These are phyloP conservation scores for Flaveria robusta DNA, from an alignment of 129 eudicot species.

Conservation along the genomic window DNA sequence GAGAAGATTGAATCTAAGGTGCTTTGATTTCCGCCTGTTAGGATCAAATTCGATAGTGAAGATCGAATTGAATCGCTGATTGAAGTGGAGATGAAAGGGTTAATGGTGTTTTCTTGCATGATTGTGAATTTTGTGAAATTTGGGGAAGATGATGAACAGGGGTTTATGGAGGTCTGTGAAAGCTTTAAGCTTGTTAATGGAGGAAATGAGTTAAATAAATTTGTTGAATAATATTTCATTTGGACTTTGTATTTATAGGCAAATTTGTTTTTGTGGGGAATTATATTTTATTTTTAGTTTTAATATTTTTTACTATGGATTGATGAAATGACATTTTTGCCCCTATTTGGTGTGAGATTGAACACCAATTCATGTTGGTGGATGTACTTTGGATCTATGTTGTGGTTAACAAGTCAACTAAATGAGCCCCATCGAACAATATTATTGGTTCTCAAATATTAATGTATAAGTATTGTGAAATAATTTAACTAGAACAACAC, in stretches of 20 bases:
- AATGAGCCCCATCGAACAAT: background rate
- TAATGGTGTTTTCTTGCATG: slow-evolving; percentile 46
- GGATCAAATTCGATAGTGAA: slow-evolving; percentile 68
- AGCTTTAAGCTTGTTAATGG: background rate
- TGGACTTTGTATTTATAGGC: slow-evolving; percentile 3
- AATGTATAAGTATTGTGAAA: too few relatives aligned
- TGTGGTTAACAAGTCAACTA: background rate
- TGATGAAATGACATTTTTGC: slow-evolving; percentile 10
- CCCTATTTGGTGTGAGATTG: background rate
- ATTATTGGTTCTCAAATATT: too few relatives aligned
- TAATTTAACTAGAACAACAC: too few relatives aligned
- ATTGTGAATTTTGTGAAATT: slow-evolving; percentile 19
- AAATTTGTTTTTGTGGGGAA: background rate
- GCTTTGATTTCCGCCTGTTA: slow-evolving; percentile 58
- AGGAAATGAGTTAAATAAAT: background rate
- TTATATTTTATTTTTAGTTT: background rate
- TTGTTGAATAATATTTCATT: background rate
- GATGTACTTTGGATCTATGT: too few relatives aligned
- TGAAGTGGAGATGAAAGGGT: slow-evolving; percentile 12
- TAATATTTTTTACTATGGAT: too few relatives aligned
- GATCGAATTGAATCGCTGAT: slow-evolving; percentile 42
- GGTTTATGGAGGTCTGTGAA: background rate
- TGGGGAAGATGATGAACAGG: slow-evolving; percentile 6
- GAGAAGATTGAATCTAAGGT: slow-evolving; percentile 84
- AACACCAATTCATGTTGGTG: background rate